phyloP scores from a whole-genome alignment of 352 stramenopile genomes.

The Phytophthora pluvialis region DNA sequence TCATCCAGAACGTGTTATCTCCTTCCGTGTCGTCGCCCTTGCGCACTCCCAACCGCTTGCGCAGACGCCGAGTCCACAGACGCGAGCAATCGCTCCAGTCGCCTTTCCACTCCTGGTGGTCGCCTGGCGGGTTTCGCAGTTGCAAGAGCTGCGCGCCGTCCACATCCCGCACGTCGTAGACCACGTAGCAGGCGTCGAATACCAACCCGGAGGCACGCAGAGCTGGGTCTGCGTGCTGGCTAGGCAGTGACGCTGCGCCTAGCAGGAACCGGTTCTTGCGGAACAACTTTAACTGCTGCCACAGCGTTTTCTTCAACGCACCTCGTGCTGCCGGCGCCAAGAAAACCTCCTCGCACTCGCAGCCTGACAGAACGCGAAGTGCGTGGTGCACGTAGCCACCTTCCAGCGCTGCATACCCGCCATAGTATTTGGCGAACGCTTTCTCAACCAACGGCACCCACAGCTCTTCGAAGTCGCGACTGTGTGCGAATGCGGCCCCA shows the following conservation, averaged over 20 bases:
- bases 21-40: conserved; percentile 75
- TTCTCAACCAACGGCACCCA: conserved; percentile 95
- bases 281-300: conserved; percentile 89
- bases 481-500: conserved; percentile 89
- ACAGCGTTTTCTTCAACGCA: conserved; percentile 89
- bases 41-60: conserved; percentile 71
- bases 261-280: conserved; percentile 91
- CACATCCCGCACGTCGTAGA: conserved; percentile 91
- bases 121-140: conserved; percentile 92
- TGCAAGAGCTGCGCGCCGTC: conserved; percentile 88
- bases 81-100: conserved; percentile 93
- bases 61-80: conserved; percentile 91
- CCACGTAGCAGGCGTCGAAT: conserved; percentile 91
- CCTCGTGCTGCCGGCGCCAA: conserved; percentile 82
- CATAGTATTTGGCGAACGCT: conserved; percentile 93
- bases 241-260: conserved; percentile 87
- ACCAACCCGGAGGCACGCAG: conserved; percentile 91
- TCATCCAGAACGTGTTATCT: conserved; percentile 96
- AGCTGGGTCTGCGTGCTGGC: conserved; percentile 86
- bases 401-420: conserved; percentile 88
- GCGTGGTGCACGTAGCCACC: conserved; percentile 92
- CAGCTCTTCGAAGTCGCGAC: conserved; percentile 88
- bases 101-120: conserved; percentile 92
- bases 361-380: conserved; percentile 88
- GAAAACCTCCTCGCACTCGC: conserved; percentile 90